A percentile compares a stretch with the other conserved stretches of the same genome.
Evolutionary conservation across 768 basidiomycete species (phyloP).

Genomic region (Auriscalpium microsporum): DNA sequence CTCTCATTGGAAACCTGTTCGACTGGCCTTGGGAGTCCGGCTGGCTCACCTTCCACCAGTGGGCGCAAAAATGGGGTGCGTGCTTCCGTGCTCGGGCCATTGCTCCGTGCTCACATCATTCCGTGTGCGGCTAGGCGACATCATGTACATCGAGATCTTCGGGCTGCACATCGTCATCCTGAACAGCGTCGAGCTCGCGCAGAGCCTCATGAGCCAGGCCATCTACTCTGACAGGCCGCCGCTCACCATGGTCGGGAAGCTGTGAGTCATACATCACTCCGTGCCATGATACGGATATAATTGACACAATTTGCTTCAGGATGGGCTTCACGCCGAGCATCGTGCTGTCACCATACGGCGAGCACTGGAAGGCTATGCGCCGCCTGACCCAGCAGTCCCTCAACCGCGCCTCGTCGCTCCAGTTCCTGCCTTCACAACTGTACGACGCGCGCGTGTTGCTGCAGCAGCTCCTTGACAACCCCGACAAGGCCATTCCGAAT

Average conservation of each 20-base stretch:
- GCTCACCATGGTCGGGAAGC: conserved; percentile 12
- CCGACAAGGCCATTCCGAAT: conserved; percentile 8
- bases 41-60: conserved; percentile 12
- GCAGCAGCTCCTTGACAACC: conserved; percentile 6
- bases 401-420: conserved; percentile 9
- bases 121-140: conserved; percentile 4
- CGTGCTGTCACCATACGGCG: conserved; percentile 12
- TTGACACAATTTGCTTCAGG: neutral
- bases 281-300: neutral
- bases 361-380: conserved; percentile 14
- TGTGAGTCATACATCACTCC: conserved; percentile 1
- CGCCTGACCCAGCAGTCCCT: conserved; percentile 13
- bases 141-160: conserved; percentile 13
- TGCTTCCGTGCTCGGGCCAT: neutral
- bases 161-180: conserved; percentile 15
- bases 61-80: conserved; percentile 12
- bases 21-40: conserved; percentile 8
- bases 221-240: conserved; percentile 14
- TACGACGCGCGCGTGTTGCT: conserved; percentile 10
- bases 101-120: neutral
- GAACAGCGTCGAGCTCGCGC: conserved; percentile 7
- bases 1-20: conserved; percentile 13
- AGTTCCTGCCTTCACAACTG: conserved; percentile 10
- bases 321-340: conserved; percentile 14
- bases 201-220: conserved; percentile 12